Evolutionary conservation across 164 flowering plant species (phyloP), one percentile per base, ranked within the genome.

Genomic region (Nymphaea colorata): DNA sequence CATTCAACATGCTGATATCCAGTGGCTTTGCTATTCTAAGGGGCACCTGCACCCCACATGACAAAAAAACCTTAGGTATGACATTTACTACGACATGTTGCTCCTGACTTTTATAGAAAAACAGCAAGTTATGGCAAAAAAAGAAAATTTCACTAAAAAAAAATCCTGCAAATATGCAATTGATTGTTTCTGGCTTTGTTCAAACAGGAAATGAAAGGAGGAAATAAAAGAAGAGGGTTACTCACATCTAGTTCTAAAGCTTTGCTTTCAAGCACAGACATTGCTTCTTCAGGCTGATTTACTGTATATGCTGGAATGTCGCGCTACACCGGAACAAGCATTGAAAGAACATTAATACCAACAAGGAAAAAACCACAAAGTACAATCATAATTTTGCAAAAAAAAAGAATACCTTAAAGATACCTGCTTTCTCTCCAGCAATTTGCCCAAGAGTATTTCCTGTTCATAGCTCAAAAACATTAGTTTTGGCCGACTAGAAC

Each of bases 361-460:
- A 6, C 12, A 47, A 14, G 12, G 55, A 2, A 2, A 47, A 47
- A 7, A 4, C 5, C 12, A 6, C 7, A 47, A 47, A 47, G 12
- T 47, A 14, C 3, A n/a, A 61, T 61, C n/a, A 11, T 8, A n/a
- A n/a, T 61, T 8, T 8, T 61, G 6, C 15, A 17, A 17, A 11
- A 36, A 2, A n/a, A 55, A 59, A 57, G 14, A 75, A 63, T 63
- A 95, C 99, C 98, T 95, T 95, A 72, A 95, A 89, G 71, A 95
- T 92, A 69, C 99, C 99, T 71, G 99, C 98, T 76, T 95, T 95
- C 79, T 90, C 89, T 67, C 88, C 91, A 74, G 99, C 98, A 82
- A 94, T 94, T 82, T 83, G 84, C 72, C 90, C 94, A 42, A 95
- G 90, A 59, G 98, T 91, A 71, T 95, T 70, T 71, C 99, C 99